These are phyloP conservation scores for Penicillium sp. DNA, from an alignment of 2,329 filamentous ascomycete genomes.

Conservation along the genomic window DNA sequence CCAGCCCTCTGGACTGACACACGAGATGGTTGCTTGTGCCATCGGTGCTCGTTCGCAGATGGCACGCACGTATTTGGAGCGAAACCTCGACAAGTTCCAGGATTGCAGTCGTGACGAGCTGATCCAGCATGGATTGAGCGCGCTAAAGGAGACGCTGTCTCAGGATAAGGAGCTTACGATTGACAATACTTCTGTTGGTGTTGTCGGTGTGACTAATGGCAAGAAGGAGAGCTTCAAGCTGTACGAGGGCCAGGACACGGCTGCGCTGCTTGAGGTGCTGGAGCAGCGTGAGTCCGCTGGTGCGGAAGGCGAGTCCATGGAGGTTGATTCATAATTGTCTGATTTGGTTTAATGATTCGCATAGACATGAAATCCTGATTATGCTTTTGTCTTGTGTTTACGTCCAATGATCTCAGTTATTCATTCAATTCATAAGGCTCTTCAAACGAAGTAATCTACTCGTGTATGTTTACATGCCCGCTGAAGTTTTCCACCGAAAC, in stretches of 20 bases:
- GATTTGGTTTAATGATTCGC: slow-evolving; percentile 24
- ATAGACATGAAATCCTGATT: slow-evolving; percentile 31
- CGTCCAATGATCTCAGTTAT: background rate
- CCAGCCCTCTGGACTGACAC: slow-evolving; percentile 90
- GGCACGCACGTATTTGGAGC: slow-evolving; percentile 94
- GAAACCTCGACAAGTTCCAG: slow-evolving; percentile 81
- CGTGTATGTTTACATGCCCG: background rate
- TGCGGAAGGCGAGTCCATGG: slow-evolving; percentile 51
- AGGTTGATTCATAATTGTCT: slow-evolving; percentile 51
- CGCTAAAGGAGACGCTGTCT: slow-evolving; percentile 89
- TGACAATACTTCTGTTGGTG: slow-evolving; percentile 90
- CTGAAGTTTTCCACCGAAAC: background rate
- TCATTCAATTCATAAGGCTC: slow-evolving; percentile 6
- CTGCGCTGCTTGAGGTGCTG: slow-evolving; percentile 75
- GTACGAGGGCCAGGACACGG: slow-evolving; percentile 84
- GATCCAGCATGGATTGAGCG: slow-evolving; percentile 83
- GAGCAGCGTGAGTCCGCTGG: slow-evolving; percentile 46
- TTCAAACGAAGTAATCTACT: slow-evolving; percentile 1
- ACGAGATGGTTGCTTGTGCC: slow-evolving; percentile 94
- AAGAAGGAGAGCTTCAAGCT: slow-evolving; percentile 78
- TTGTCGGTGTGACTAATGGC: slow-evolving; percentile 66
- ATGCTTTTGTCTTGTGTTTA: slow-evolving; percentile 15
- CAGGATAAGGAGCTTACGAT: slow-evolving; percentile 98
- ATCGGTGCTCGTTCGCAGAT: slow-evolving; percentile 97
- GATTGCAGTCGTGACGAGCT: slow-evolving; percentile 76